A percentile compares a stretch with the other conserved stretches of the same genome.
These are phyloP conservation scores for Venturiaceae sp. DNA, from an alignment of 2,329 filamentous ascomycete genomes.

Conservation along the genomic window DNA sequence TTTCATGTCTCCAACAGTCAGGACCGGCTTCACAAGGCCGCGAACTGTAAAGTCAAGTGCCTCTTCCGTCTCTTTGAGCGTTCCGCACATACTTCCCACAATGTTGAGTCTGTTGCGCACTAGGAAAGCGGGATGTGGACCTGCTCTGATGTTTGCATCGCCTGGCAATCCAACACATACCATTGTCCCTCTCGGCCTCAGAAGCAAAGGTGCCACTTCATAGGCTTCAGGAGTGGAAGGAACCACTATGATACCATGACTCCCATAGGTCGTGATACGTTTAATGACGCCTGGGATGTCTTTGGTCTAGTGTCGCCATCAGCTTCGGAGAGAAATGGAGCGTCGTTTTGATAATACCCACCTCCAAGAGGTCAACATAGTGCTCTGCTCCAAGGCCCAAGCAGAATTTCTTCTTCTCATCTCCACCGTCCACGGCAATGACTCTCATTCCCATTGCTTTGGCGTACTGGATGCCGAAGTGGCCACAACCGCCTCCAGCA, in stretches of 20 bases:
- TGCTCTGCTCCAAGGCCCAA: constrained; percentile 57
- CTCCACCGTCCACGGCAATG: constrained; percentile 75
- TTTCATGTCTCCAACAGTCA: not conserved
- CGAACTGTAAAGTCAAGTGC: constrained; percentile 81
- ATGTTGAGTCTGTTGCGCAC: constrained; percentile 87
- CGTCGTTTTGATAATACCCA: not conserved
- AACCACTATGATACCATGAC: constrained; percentile 27
- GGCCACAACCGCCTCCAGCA: constrained; percentile 74
- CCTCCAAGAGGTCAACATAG: constrained; percentile 72
- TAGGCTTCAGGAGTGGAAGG: constrained; percentile 21
- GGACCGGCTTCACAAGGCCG: constrained; percentile 59
- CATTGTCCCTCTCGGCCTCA: constrained; percentile 71
- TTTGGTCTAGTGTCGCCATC: constrained; percentile 11
- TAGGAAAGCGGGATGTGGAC: constrained; percentile 61
- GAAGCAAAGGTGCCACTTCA: constrained; percentile 19
- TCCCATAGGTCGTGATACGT: constrained; percentile 25
- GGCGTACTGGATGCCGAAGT: constrained; percentile 75
- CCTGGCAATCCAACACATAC: constrained; percentile 85
- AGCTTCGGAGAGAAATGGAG: not conserved
- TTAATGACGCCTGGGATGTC: constrained; percentile 25
- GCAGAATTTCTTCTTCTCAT: constrained; percentile 52
- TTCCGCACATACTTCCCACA: constrained; percentile 88
- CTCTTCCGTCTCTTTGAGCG: constrained; percentile 78
- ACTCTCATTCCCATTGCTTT: constrained; percentile 78
- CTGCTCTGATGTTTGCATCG: constrained; percentile 64